phyloP scores from a whole-genome alignment of 805 yeast genomes.

The Candida loeiensis region DNA sequence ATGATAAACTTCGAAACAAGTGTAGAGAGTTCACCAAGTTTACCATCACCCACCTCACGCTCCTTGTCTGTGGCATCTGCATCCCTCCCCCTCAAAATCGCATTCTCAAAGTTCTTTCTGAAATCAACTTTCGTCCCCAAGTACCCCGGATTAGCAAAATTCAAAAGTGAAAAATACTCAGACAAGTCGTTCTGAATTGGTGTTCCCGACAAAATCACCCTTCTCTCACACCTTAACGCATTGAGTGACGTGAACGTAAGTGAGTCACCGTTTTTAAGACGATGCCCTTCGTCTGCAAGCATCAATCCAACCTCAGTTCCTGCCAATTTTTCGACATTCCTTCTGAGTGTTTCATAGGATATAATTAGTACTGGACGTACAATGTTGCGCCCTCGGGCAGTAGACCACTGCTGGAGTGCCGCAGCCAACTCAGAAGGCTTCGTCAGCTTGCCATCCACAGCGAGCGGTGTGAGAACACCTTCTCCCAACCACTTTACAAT shows the following conservation, averaged over 20 bases:
- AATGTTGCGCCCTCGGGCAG: constrained; percentile 80
- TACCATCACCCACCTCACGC: constrained; percentile 61
- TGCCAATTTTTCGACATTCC: constrained; percentile 73
- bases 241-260: constrained; percentile 84
- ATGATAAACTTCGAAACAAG: constrained; percentile 88
- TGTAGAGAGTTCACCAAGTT: constrained; percentile 64
- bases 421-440: constrained; percentile 65
- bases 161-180: constrained; percentile 85
- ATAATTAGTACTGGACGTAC: constrained; percentile 92
- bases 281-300: constrained; percentile 53
- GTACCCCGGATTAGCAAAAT: constrained; percentile 92
- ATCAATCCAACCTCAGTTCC: constrained; percentile 81
- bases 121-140: constrained; percentile 83
- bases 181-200: constrained; percentile 95
- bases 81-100: constrained; percentile 82
- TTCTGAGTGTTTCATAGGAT: constrained; percentile 87
- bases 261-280: constrained; percentile 72
- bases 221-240: constrained; percentile 76
- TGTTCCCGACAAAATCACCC: constrained; percentile 93
- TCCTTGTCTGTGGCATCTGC: constrained; percentile 84
- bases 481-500: constrained; percentile 92
- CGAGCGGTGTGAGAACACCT: constrained; percentile 83
- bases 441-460: constrained; percentile 86
- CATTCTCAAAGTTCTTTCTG: constrained; percentile 76
- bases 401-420: constrained; percentile 78